phyloP scores from a whole-genome alignment of 176 grass and related monocot species.

The Carex myosuroides region DNA sequence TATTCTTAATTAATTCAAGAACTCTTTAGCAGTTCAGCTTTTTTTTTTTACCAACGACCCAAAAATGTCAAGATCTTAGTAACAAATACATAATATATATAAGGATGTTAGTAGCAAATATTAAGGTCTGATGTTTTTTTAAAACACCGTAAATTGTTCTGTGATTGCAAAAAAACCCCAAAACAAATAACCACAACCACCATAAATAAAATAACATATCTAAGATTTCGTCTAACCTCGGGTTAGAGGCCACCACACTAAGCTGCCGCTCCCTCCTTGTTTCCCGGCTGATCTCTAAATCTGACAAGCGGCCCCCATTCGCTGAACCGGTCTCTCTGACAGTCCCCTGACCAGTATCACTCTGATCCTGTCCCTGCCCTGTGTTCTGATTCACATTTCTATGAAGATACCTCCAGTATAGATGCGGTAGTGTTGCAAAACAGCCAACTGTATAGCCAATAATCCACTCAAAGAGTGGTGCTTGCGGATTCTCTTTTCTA shows the following conservation, averaged over 20 bases:
- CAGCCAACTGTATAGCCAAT: constrained; percentile 94
- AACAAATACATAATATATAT: not conserved
- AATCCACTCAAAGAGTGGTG: constrained; percentile 86
- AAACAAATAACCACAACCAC: not conserved
- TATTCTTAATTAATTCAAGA: not conserved
- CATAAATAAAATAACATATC: not conserved
- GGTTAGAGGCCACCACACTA: constrained; percentile 66
- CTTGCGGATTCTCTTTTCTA: constrained; percentile 63
- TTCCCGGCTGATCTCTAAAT: not conserved
- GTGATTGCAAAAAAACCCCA: not conserved
- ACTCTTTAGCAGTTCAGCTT: not conserved
- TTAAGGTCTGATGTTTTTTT: no score
- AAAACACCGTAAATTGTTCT: not conserved
- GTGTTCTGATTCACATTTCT: constrained; percentile 42
- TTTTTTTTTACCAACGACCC: not conserved
- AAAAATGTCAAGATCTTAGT: not conserved
- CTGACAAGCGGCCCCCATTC: not conserved
- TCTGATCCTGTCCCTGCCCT: constrained; percentile 10
- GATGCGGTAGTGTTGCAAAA: constrained; percentile 76
- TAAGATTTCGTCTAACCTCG: constrained; percentile 35
- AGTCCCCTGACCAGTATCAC: constrained; percentile 7
- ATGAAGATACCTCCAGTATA: constrained; percentile 95
- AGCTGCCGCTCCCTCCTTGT: constrained; percentile 18
- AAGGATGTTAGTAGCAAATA: not conserved
- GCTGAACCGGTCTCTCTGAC: not conserved